These are phyloP conservation scores for Trichoderma sp. DNA, from an alignment of 2,329 filamentous ascomycete genomes.

Conservation along the genomic window DNA sequence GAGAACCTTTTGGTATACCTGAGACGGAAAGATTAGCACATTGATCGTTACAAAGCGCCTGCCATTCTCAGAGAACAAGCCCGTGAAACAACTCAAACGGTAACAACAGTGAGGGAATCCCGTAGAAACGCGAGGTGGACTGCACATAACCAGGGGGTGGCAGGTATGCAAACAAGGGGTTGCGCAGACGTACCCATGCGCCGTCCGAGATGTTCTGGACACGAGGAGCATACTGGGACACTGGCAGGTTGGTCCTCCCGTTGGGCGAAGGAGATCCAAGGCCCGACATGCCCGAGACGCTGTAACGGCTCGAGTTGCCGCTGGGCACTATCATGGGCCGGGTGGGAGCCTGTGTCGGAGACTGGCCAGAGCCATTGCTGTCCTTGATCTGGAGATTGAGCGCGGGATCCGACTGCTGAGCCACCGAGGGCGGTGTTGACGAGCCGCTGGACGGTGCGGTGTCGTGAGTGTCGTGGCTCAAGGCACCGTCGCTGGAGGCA, in stretches of 20 bases:
- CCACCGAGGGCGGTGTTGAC: conserved; percentile 73
- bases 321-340: conserved; percentile 46
- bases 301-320: conserved; percentile 59
- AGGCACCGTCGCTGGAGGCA: conserved; percentile 61
- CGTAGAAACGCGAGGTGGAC: background rate
- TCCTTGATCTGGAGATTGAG: conserved; percentile 64
- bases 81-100: too few species aligned
- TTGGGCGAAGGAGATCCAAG: conserved; percentile 58
- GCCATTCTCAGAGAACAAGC: background rate
- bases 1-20: conserved; percentile 92
- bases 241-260: conserved; percentile 60
- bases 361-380: conserved; percentile 31
- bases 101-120: too few species aligned
- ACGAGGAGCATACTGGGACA: conserved; percentile 79
- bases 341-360: conserved; percentile 32
- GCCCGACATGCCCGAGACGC: conserved; percentile 65
- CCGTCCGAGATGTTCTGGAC: conserved; percentile 79
- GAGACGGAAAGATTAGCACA: background rate
- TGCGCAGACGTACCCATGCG: conserved; percentile 70
- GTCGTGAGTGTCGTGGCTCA: conserved; percentile 60
- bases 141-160: background rate
- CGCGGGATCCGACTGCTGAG: conserved; percentile 66
- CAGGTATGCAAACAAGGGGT: background rate
- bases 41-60: conserved; percentile 4
- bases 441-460: conserved; percentile 69